These are phyloP conservation scores for Magnaporthiopsis incrustans DNA, from an alignment of 2,329 filamentous ascomycete genomes.

Conservation along the genomic window DNA sequence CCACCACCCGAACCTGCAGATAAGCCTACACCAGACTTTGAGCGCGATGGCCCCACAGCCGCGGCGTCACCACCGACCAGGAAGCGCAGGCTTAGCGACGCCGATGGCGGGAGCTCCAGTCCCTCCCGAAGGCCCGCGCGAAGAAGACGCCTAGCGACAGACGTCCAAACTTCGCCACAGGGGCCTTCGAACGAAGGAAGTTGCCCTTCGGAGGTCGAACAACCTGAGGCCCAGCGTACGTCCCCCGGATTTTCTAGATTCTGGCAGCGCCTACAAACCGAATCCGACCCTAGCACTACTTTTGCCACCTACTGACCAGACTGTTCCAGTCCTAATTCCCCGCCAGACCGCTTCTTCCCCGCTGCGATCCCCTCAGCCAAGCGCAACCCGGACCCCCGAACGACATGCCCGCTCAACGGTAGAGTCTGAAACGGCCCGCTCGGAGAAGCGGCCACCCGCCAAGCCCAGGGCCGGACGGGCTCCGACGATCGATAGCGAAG, in stretches of 20 bases:
- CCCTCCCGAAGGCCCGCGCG: background rate
- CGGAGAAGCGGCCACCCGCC: background rate
- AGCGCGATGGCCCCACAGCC: background rate
- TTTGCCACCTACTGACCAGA: too few species aligned
- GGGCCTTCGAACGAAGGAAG: background rate
- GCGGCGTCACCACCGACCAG: too few species aligned
- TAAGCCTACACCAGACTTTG: background rate
- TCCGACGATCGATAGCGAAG: background rate
- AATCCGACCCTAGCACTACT: too few species aligned
- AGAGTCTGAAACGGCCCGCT: background rate
- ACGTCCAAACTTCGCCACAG: background rate
- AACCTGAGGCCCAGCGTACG: background rate
- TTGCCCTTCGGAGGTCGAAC: background rate
- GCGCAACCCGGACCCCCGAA: background rate
- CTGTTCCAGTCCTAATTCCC: background rate
- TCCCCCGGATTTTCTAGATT: too few species aligned
- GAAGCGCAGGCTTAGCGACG: background rate
- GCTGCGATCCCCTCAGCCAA: too few species aligned
- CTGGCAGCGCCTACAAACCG: too few species aligned
- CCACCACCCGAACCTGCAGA: background rate
- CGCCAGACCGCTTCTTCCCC: background rate
- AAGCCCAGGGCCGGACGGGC: background rate
- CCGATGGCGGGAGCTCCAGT: background rate
- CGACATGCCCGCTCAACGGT: background rate
- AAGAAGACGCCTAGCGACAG: background rate